Evolutionary conservation across 768 basidiomycete species (phyloP).

Genomic region (Pulveroboletus sp.): DNA sequence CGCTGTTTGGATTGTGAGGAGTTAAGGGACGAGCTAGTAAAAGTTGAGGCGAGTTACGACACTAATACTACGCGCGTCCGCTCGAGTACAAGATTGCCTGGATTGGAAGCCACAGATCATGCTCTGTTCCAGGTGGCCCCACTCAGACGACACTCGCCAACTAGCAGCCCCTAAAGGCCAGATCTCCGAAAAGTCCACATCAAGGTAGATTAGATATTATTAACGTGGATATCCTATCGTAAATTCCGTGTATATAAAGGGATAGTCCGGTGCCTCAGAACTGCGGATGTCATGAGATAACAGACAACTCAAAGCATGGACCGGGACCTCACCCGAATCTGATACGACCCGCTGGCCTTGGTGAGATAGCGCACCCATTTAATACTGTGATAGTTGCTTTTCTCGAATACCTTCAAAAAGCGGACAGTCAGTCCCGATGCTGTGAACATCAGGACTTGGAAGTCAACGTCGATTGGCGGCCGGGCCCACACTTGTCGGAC

Average conservation of each 20-base stretch:
- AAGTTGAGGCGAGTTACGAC: constrained; percentile 22
- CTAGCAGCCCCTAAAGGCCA: not conserved
- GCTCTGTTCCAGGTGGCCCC: not conserved
- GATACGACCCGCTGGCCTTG: constrained; percentile 90
- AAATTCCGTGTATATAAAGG: constrained; percentile 22
- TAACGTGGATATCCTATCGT: constrained; percentile 23
- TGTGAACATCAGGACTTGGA: constrained; percentile 99
- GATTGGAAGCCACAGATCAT: constrained; percentile 20
- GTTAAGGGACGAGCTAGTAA: constrained; percentile 9
- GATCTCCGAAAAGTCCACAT: constrained; percentile 6
- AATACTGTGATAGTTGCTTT: constrained; percentile 87
- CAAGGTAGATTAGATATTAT: constrained; percentile 26
- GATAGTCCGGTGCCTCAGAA: constrained; percentile 21
- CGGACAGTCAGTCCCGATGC: constrained; percentile 93
- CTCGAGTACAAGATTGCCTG: constrained; percentile 18
- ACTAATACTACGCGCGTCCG: constrained; percentile 2
- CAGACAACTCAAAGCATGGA: not conserved
- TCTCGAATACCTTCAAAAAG: constrained; percentile 98
- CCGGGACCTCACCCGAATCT: constrained; percentile 72
- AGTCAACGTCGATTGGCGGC: constrained; percentile 97
- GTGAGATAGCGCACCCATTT: constrained; percentile 96
- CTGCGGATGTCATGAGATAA: constrained; percentile 9
- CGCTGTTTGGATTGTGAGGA: constrained; percentile 9
- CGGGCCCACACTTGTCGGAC: constrained; percentile 95
- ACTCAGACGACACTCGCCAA: not conserved